Base-by-base conservation (phyloP, 2,329 filamentous ascomycete genomes). In the Cercospora sp. region DNA sequence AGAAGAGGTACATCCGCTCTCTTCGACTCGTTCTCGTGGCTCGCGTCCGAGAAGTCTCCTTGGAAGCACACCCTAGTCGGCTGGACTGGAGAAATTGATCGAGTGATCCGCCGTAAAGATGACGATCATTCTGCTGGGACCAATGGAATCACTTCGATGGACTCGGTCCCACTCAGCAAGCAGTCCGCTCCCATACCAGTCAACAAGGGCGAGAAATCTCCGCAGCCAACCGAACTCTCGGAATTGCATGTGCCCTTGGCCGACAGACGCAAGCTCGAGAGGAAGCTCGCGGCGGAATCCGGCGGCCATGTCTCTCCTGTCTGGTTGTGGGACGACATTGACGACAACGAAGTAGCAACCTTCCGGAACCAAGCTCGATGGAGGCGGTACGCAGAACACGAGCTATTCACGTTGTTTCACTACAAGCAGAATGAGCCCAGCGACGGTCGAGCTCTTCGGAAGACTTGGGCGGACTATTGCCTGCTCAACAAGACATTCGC, bases 51-150 rank as follows among this genome's bases (percentile, higher is more conserved):
- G 65, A 86, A 91, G 53, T 90, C 90, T 2, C 89, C 90, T 20
- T 98, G 94, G 94, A 92, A 93, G 75, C 94, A 97, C 81, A 95
- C 90, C 0, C 87, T 97, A 5, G 91, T 98, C 63, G 94, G 93
- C 57, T 98, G 94, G 94, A 97, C 94, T 3, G 94, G 94, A 67
- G 94, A 98, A 69, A 82, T 85, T 45, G 75, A 75, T 45, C 74
- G 76, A 9, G 69, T 75, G 28, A 72, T 79, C n/a, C 77, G 77
- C 26, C 69, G 67, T 13, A 65, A 68, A 39, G 68, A 70, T n/a
- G 64, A 65, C 10, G 30, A 69, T 68, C 57, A 66, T 73, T 33
- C 69, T 71, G 66, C 68, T 31, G 63, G 69, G 26, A 33, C 70
- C 70, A 68, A 66, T 48, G 62, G 70, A 51, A 69, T 73, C 18